A percentile compares a stretch with the other conserved stretches of the same genome.
These are phyloP conservation scores for Tribonema minus DNA, from an alignment of 108 stramenopile species.

Conservation along the genomic window DNA sequence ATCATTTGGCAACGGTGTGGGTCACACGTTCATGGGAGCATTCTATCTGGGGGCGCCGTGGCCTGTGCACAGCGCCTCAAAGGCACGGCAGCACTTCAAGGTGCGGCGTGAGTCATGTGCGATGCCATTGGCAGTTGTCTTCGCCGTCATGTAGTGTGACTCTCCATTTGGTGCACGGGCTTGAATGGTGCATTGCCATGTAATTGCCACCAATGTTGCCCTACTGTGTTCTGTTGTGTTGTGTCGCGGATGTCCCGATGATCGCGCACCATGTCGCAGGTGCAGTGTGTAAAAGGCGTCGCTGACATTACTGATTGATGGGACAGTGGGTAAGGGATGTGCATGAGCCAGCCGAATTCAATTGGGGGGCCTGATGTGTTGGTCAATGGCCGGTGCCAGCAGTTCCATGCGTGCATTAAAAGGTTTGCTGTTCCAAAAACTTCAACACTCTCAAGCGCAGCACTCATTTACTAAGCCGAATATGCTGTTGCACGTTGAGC, in stretches of 20 bases:
- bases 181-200: not conserved
- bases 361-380: too few relatives aligned
- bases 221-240: not conserved
- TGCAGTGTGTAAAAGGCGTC: too few relatives aligned
- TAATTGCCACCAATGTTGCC: not conserved
- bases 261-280: too few relatives aligned
- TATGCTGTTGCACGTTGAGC: too few relatives aligned
- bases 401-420: too few relatives aligned
- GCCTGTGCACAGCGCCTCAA: conserved; percentile 24
- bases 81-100: not conserved
- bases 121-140: not conserved
- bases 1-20: conserved; percentile 16
- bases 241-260: not conserved
- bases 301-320: too few relatives aligned
- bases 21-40: conserved; percentile 33
- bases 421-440: too few relatives aligned
- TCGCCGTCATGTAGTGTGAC: not conserved
- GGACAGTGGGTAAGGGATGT: too few relatives aligned
- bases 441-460: too few relatives aligned
- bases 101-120: not conserved
- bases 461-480: too few relatives aligned
- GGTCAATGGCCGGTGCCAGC: too few relatives aligned
- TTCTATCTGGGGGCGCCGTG: conserved; percentile 32
- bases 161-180: not conserved
- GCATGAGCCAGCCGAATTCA: too few relatives aligned